Percentiles rank a stretch among this genome's conserved stretches.
phyloP scores from a whole-genome alignment of 2,329 filamentous ascomycete species.

The Pestalotiopsis sp. region DNA sequence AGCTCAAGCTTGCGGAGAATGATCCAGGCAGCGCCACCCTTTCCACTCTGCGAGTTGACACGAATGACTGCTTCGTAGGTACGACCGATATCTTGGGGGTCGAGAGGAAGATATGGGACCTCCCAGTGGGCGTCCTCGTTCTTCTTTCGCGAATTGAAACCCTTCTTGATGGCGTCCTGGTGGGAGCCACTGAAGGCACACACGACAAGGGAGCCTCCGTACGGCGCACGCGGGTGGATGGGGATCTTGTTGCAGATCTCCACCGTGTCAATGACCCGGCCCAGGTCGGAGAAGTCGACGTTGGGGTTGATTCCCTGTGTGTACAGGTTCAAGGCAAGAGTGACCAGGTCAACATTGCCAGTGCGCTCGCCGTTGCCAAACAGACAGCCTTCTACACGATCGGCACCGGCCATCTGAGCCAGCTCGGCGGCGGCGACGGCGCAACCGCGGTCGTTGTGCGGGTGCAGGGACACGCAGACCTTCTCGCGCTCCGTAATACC shows the following conservation, averaged over 20 bases:
- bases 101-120: slow-evolving; percentile 89
- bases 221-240: slow-evolving; percentile 85
- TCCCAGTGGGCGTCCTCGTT: slow-evolving; percentile 73
- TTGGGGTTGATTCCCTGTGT: slow-evolving; percentile 86
- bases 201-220: slow-evolving; percentile 88
- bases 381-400: slow-evolving; percentile 84
- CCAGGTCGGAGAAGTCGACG: slow-evolving; percentile 90
- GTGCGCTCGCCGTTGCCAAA: slow-evolving; percentile 82
- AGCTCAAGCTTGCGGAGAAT: slow-evolving; percentile 87
- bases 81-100: slow-evolving; percentile 89
- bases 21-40: slow-evolving; percentile 93
- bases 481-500: slow-evolving; percentile 85
- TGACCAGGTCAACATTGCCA: slow-evolving; percentile 94
- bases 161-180: slow-evolving; percentile 96
- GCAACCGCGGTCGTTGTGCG: slow-evolving; percentile 92
- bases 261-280: slow-evolving; percentile 82
- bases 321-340: slow-evolving; percentile 89
- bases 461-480: slow-evolving; percentile 86
- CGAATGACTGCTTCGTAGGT: slow-evolving; percentile 98
- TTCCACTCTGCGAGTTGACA: slow-evolving; percentile 95
- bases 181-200: slow-evolving; percentile 91
- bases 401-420: slow-evolving; percentile 94
- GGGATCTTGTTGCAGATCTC: slow-evolving; percentile 95
- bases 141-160: slow-evolving; percentile 72
- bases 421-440: slow-evolving; percentile 88